A percentile compares a stretch with the other conserved stretches of the same genome.
Evolutionary conservation across 73 alveolate genomes (phyloP).

Genomic region (Paramecium octaurelia): DNA sequence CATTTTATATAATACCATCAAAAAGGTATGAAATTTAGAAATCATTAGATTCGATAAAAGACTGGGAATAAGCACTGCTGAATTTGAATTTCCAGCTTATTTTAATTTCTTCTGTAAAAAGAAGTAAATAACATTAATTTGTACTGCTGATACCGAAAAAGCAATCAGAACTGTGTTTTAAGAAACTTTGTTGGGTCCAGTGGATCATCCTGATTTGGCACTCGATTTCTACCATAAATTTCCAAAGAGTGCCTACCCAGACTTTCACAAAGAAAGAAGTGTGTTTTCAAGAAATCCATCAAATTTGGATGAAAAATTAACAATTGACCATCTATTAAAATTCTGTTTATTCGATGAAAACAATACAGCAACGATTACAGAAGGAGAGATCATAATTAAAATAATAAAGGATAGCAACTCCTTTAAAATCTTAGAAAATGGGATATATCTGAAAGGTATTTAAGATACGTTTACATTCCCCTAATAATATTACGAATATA

Average conservation of each 20-base stretch:
- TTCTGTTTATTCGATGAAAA: conserved; percentile 49
- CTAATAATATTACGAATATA: conserved; percentile 12
- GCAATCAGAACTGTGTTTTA: conserved; percentile 55
- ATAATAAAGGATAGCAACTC: conserved; percentile 1
- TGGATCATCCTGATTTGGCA: conserved; percentile 33
- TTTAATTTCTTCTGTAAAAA: conserved; percentile 48
- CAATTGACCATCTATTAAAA: conserved; percentile 40
- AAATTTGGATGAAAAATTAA: conserved; percentile 35
- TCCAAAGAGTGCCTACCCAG: conserved; percentile 58
- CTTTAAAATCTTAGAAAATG: conserved; percentile 56
- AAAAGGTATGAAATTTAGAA: background rate
- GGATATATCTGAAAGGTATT: background rate
- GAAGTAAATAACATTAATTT: conserved; percentile 44
- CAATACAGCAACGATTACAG: background rate
- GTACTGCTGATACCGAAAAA: conserved; percentile 37
- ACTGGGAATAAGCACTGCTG: conserved; percentile 56
- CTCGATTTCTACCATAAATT: conserved; percentile 45
- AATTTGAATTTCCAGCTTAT: conserved; percentile 64
- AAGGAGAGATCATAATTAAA: background rate
- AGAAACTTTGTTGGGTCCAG: conserved; percentile 58
- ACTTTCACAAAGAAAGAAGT: conserved; percentile 60
- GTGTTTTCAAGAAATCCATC: conserved; percentile 48
- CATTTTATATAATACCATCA: conserved; percentile 52
- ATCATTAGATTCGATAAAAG: conserved; percentile 46
- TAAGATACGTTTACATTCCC: conserved; percentile 31